Conservation (phyloP, 2,329 filamentous ascomycete genomes). For the Calonectria pseudoreteaudii region DNA sequence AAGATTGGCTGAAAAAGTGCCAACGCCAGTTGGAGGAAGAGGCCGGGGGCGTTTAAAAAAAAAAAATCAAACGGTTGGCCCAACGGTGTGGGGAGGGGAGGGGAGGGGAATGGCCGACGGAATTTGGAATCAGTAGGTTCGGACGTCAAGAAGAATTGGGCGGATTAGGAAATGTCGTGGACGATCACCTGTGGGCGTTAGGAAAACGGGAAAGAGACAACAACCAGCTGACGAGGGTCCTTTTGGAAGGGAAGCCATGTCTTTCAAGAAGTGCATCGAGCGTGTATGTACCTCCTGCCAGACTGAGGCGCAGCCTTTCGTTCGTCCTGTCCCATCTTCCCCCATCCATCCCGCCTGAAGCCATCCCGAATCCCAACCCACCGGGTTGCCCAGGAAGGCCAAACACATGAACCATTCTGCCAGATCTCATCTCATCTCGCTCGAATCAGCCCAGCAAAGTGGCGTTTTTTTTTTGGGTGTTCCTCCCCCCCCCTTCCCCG, state of each 20-base stretch:
- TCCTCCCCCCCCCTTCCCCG: not conserved
- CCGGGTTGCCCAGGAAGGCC: not conserved
- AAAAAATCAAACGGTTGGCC: not conserved
- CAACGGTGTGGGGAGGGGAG: not conserved
- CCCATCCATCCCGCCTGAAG: not conserved
- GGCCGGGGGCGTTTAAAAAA: not conserved
- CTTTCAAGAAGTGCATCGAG: not conserved
- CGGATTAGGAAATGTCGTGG: slow-evolving; percentile 13
- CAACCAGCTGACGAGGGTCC: not conserved
- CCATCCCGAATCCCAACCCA: not conserved
- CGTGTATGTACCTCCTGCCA: not conserved
- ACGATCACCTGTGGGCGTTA: slow-evolving; percentile 13
- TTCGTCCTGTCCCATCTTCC: not conserved
- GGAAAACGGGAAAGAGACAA: slow-evolving; percentile 10
- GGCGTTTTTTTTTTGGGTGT: too few species aligned
- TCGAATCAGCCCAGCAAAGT: not conserved
- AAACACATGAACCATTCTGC: slow-evolving; percentile 5
- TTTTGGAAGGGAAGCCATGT: slow-evolving; percentile 13
- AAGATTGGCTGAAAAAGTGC: not conserved
- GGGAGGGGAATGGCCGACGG: not conserved
- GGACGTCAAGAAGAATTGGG: slow-evolving; percentile 10
- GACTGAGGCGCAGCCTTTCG: not conserved
- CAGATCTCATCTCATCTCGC: not conserved
- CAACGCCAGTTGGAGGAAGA: not conserved
- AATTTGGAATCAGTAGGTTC: slow-evolving; percentile 4